Evolutionary conservation across 257 asterid species (phyloP).

Genomic region (Lycium barbarum): DNA sequence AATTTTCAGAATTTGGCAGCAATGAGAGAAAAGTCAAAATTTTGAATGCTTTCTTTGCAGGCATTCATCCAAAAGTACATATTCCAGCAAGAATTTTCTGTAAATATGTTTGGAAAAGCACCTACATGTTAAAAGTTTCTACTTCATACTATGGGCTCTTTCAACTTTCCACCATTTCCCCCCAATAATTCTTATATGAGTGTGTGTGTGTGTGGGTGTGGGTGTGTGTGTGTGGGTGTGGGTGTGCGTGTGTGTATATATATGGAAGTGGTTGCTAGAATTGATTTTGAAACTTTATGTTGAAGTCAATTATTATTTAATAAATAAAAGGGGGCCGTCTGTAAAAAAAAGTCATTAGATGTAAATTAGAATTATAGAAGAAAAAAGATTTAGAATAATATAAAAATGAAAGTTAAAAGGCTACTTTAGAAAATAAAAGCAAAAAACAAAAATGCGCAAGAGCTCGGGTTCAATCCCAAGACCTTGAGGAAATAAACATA

Average conservation of each 20-base stretch:
- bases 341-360: too few relatives aligned
- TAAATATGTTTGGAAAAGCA: conserved; percentile 17
- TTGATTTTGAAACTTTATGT: background rate
- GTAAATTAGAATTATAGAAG: too few relatives aligned
- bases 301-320: background rate
- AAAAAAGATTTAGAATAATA: too few relatives aligned
- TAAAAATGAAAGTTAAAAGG: too few relatives aligned
- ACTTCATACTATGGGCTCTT: background rate
- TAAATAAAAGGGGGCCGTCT: background rate
- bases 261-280: background rate
- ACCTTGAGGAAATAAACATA: too few relatives aligned
- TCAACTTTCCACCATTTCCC: background rate
- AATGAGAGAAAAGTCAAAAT: conserved; percentile 6
- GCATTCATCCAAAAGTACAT: background rate
- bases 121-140: conserved; percentile 19
- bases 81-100: background rate
- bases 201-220: too few relatives aligned
- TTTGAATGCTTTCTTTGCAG: background rate
- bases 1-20: conserved; percentile 10
- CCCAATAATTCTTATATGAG: background rate
- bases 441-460: too few relatives aligned
- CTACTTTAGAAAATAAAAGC: too few relatives aligned
- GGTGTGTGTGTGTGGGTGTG: too few relatives aligned
- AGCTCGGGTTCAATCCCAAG: too few relatives aligned
- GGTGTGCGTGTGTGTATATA: background rate